phyloP scores from a whole-genome alignment of 2,329 filamentous ascomycete species.

The Escovopsis sp. region DNA sequence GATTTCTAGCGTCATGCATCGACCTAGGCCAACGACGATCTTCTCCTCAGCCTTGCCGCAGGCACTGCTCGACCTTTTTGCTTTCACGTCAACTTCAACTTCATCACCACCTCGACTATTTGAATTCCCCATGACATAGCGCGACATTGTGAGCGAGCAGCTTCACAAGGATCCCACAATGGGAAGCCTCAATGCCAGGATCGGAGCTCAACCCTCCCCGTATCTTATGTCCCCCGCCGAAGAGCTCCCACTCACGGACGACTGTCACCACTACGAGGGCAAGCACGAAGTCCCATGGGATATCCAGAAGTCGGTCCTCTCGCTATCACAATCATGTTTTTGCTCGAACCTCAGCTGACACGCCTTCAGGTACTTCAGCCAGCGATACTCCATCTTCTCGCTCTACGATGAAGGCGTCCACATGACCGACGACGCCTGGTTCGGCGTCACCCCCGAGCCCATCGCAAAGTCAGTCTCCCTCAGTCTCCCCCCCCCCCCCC shows the following conservation, averaged over 20 bases:
- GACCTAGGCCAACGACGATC: too few species aligned
- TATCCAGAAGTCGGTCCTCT: conserved; percentile 58
- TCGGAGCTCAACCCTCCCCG: conserved; percentile 1
- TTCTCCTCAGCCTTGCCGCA: too few species aligned
- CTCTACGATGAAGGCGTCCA: conserved; percentile 76
- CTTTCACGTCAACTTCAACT: too few species aligned
- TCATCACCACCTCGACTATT: too few species aligned
- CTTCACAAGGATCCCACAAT: neutral
- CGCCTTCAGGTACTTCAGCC: conserved; percentile 63
- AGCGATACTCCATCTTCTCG: conserved; percentile 77
- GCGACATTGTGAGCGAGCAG: too few species aligned
- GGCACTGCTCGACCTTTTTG: too few species aligned
- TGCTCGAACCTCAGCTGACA: neutral
- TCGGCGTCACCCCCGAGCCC: conserved; percentile 87
- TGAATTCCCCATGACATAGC: too few species aligned
- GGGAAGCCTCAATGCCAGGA: neutral
- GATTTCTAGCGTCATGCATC: neutral
- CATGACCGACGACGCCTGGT: conserved; percentile 93
- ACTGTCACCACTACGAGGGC: conserved; percentile 62
- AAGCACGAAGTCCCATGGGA: conserved; percentile 63
- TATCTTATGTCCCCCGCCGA: conserved; percentile 27
- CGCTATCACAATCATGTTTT: neutral
- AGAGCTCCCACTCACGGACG: conserved; percentile 38
- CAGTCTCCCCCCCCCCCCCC: neutral
- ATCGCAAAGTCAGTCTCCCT: conserved; percentile 54